Percentiles rank a stretch among this genome's conserved stretches.
These are phyloP conservation scores for Helotiales sp. DNA, from an alignment of 2,329 filamentous ascomycete genomes.

Conservation along the genomic window DNA sequence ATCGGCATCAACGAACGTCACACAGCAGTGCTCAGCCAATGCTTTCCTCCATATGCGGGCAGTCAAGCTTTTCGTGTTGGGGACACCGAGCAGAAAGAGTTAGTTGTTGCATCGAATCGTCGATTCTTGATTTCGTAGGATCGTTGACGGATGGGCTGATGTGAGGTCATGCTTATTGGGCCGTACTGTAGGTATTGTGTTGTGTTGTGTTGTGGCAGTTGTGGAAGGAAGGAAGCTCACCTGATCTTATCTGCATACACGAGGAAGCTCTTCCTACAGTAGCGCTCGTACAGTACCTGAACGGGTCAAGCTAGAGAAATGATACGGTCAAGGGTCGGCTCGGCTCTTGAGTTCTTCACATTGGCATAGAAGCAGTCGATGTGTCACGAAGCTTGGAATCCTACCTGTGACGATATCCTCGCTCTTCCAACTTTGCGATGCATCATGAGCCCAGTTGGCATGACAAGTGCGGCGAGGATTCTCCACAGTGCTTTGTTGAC, in stretches of 20 bases:
- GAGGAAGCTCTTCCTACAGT: not conserved
- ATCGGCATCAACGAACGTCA: not conserved
- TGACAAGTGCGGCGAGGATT: no score
- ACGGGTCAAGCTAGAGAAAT: not conserved
- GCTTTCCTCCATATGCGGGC: not conserved
- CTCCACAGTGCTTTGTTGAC: not conserved
- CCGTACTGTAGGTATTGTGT: no score
- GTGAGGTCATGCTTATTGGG: constrained; percentile 5
- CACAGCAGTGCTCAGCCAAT: not conserved
- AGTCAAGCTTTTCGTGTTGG: not conserved
- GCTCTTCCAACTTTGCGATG: not conserved
- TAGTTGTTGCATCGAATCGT: not conserved
- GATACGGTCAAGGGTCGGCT: not conserved
- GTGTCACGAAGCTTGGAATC: not conserved
- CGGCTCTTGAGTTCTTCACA: no score
- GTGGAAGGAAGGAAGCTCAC: not conserved
- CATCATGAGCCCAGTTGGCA: no score
- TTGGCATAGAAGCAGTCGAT: not conserved
- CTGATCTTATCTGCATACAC: constrained; percentile 2
- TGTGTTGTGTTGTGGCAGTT: no score
- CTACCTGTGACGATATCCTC: not conserved
- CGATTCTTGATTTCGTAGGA: not conserved
- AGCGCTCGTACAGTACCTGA: not conserved
- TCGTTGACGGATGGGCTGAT: not conserved
- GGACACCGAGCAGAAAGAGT: not conserved